Base-by-base conservation (phyloP, 179 eudicot species). In the Gypsophila paniculata region DNA sequence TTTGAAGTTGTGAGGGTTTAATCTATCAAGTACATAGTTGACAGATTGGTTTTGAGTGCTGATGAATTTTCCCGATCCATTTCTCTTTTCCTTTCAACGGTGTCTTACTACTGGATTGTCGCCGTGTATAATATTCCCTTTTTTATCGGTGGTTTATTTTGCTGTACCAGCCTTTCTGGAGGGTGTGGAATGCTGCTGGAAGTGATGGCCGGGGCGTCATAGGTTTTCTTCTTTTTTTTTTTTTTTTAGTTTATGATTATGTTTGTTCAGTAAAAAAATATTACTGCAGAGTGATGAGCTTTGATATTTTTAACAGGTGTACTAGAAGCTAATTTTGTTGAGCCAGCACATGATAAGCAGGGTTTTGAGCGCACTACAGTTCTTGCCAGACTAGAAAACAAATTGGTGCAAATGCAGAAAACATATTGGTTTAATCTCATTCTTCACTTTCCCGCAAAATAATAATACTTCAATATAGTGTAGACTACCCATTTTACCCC, bases 161-260 rank as follows among this genome's bases (percentile, higher is more conserved):
- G 39, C 53, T 76, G 63, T 78, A 70, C 74, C 83, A 94, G 99
- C 99, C 99, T 75, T 94, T 94, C 78, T 94, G 99, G 99, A 90
- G 97, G 81, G 80, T 94, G 42, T 94, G 99, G 99, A 86, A 86
- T 82, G 86, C 97, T 75, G 83, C 97, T 57, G 99, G 99, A 82
- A 94, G 97, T 80, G 97, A 86, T 86, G 99, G 99, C 52, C 96
- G 99, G 71, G 99, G 99, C 52, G 99, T 94, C 61, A 92, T 94
- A 80, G 99, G 99, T 91, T 62, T 52, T 67, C 78, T 59, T 52
- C 66, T 80, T 59, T 73, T 36, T 91, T 62, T 52, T 67, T 78
- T 59, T 52, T 69, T 80, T 59, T 73, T 36, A 4, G 2, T 61
- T 69, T 61, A 60, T 26, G 32, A 58, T 60, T 74, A n/a, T 44